Percentiles rank a stretch among this genome's conserved stretches.
Conservation (phyloP, 805 yeast genomes). For the Metschnikowia continentalis region DNA sequence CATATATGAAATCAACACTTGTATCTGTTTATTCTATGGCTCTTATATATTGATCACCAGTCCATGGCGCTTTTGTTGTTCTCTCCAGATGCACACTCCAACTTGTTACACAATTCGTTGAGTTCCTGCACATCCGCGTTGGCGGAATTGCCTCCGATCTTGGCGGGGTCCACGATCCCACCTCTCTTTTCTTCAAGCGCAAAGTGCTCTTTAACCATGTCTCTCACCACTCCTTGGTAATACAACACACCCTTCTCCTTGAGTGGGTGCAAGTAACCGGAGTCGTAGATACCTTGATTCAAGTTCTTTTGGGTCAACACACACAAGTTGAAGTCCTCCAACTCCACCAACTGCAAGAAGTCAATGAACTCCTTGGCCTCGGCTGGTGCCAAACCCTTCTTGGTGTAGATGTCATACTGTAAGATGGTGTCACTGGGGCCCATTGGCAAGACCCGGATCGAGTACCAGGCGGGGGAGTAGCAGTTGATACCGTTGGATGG, state of each 20-base stretch:
- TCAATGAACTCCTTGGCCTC: constrained; percentile 60
- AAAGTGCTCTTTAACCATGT: constrained; percentile 55
- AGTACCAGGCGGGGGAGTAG: constrained; percentile 64
- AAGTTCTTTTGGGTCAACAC: constrained; percentile 57
- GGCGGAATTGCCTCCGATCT: constrained; percentile 34
- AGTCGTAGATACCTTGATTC: constrained; percentile 55
- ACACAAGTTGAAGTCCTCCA: constrained; percentile 58
- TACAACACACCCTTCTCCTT: constrained; percentile 57
- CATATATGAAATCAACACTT: too few species aligned
- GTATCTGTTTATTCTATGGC: neutral
- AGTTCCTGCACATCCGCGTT: constrained; percentile 44
- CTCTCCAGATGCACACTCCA: constrained; percentile 39
- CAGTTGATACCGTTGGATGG: constrained; percentile 62
- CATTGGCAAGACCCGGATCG: constrained; percentile 55
- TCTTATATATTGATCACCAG: constrained; percentile 7
- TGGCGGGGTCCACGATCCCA: constrained; percentile 49
- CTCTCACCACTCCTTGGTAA: constrained; percentile 52
- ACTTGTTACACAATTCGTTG: constrained; percentile 45
- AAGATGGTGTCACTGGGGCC: constrained; percentile 51
- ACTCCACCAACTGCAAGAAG: constrained; percentile 57
- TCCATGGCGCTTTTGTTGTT: constrained; percentile 13
- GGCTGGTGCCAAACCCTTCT: constrained; percentile 51
- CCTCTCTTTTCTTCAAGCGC: constrained; percentile 44
- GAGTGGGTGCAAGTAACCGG: constrained; percentile 56
- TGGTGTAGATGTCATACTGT: constrained; percentile 58